phyloP scores from a whole-genome alignment of 352 stramenopile genomes.

The Pythium aquatile region DNA sequence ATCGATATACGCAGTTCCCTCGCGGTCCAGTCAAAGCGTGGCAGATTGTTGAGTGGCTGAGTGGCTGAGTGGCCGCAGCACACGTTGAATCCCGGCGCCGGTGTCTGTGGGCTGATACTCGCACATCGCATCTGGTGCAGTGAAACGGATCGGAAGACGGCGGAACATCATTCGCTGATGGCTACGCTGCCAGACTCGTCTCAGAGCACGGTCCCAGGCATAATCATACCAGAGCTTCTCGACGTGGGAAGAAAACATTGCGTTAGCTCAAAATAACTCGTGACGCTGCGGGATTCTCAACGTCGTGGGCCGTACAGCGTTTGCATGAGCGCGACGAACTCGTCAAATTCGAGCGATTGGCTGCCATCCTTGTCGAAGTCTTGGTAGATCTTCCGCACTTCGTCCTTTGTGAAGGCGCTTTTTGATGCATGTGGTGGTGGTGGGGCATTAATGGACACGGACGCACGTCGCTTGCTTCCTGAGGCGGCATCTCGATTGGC shows the following conservation, averaged over 20 bases:
- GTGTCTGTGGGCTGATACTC: background rate
- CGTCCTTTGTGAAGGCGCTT: conserved; percentile 53
- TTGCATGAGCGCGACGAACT: conserved; percentile 65
- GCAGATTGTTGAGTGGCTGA: background rate
- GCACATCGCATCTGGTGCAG: background rate
- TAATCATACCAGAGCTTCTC: background rate
- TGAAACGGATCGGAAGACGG: background rate
- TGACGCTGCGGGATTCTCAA: background rate
- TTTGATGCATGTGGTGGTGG: conserved; percentile 1
- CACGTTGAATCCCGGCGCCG: background rate
- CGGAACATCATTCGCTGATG: background rate
- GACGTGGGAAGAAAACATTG: background rate
- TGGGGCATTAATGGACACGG: background rate
- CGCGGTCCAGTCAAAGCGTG: background rate
- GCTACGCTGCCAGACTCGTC: background rate
- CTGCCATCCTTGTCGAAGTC: conserved; percentile 56
- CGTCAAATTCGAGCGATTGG: conserved; percentile 58
- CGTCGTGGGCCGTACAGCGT: conserved; percentile 34
- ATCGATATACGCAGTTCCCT: background rate
- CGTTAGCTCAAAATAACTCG: background rate
- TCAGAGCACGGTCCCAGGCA: background rate
- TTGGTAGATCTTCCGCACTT: conserved; percentile 53
- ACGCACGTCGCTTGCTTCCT: conserved; percentile 3
- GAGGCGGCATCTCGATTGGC: conserved; percentile 9
- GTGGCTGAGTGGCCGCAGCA: background rate